Evolutionary conservation across 106 monocot species (phyloP), one percentile per base, ranked within the genome.

Genomic region (Vanilla planifolia): DNA sequence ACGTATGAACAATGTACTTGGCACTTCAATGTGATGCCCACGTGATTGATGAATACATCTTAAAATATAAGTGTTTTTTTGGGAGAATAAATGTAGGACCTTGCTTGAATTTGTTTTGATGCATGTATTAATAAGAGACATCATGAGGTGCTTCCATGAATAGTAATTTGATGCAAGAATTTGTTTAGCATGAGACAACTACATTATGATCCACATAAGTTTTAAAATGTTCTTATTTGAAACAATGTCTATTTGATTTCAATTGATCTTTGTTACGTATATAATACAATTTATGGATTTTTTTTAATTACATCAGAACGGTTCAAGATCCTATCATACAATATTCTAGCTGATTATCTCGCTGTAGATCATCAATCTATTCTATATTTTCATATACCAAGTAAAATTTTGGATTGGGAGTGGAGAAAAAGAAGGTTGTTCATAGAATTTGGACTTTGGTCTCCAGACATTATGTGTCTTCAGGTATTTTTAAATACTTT

Each of bases 271-370:
- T 22, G 9, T n/a, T 30, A 53, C 32, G 50, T n/a, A 50, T 13
- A 14, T n/a, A 46, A 13, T 46, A 50, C 9, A 2, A 40, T 30
- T 64, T 33, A 44, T 29, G 56, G 29, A 36, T 46, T 33, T 50
- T 39, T 62, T 84, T 11, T 43, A 39, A 25, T 33, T 55, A 25
- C 52, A 55, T 58, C 69, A 98, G 96, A 88, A 75, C 63, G 81
- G 44, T 98, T 98, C 68, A 74, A 32, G 43, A 61, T 98, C 63
- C 64, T 91, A 25, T 88, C 96, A 2, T 98, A 98, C 75, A 98
- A 98, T 66, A 98, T 98, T 61, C 81, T 98, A 21, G 96, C 96
- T 44, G 91, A 98, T 65, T 98, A 92, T 37, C 81, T 98, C 58
- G 96, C 91, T 20, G 61, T 56, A 51, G 79, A 98, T 28, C 91